Evolutionary conservation across 129 eudicot species (phyloP).

Genomic region (Cynara cardunculus): DNA sequence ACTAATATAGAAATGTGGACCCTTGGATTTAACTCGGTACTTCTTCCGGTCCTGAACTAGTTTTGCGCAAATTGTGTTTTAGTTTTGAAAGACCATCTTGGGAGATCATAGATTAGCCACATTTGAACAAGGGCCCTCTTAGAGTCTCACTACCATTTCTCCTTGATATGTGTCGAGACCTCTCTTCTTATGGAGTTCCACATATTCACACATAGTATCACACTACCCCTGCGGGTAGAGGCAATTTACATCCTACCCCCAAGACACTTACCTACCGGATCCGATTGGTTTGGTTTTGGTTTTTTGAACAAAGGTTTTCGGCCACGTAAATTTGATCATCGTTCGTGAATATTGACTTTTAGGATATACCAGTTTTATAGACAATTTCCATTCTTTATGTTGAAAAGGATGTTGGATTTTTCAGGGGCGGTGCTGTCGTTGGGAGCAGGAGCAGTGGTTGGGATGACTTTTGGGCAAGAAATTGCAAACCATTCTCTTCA

Average conservation of each 20-base stretch:
- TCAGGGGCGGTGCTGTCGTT: conserved; percentile 70
- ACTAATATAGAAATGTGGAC: background rate
- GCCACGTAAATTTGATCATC: background rate
- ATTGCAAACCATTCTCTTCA: conserved; percentile 74
- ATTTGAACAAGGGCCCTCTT: background rate
- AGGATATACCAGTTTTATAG: background rate
- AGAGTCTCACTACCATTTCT: background rate
- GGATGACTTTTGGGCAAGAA: conserved; percentile 73
- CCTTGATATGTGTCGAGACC: background rate
- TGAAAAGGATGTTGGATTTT: background rate
- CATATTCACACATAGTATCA: background rate
- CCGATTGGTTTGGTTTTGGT: background rate
- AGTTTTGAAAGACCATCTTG: background rate
- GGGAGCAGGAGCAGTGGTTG: conserved; percentile 78
- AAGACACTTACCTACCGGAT: background rate
- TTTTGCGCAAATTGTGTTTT: background rate
- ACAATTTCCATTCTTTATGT: background rate
- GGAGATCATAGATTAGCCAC: background rate
- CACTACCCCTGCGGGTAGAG: background rate
- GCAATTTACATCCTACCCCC: background rate
- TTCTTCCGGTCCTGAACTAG: background rate
- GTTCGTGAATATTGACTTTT: background rate
- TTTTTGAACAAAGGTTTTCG: background rate
- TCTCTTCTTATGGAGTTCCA: background rate
- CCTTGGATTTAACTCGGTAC: background rate